Base-by-base conservation (phyloP, 768 basidiomycete genomes). In the Galerina marginata region DNA sequence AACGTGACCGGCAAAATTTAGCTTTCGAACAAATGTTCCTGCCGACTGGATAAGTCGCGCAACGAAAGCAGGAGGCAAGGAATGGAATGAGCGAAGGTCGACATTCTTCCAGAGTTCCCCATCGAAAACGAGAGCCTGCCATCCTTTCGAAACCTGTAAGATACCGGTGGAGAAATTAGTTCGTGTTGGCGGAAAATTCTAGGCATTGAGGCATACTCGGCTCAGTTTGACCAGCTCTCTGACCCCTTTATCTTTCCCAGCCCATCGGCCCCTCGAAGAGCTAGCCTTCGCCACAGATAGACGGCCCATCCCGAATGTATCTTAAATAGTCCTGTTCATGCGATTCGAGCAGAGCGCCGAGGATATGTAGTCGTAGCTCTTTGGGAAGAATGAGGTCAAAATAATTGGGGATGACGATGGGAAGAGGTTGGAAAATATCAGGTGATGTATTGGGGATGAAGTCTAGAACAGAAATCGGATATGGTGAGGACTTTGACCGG, bases 51-150 rank as follows among this genome's bases (percentile, higher is more conserved):
- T 75, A 29, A 96, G 74, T 39, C 81, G 82, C 38, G 79, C 62
- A 40, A 94, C 69, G 51, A 87, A 74, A 23, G 74, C 69, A 47
- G 78, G 67, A 11, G 88, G 81, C 6, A 89, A 69, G 39, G 79
- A 76, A 12, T 90, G 85, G 70, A 92, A 90, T 1, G 86, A 73
- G 16, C 72, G 81, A 37, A 94, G 77, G 69, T 91, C 82, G 37
- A 92, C 77, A 57, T 82, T 69, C 45, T 75, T 67, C 95, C 95
- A 96, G n/a, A 96, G 80, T 67, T 94, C 91, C 12, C 94, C 94
- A 71, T 96, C 95, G 65, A 89, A 86, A 25, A 88, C 86, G 40
- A 95, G 83, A 2, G 76, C 71, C 54, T 84, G 86, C 93, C 94
- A 96, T 9, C 79, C 68, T 69, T 84, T 90, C 29, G 90, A 95